Base-by-base conservation (phyloP, 2,329 filamentous ascomycete genomes). In the Phialophora macrospora region DNA sequence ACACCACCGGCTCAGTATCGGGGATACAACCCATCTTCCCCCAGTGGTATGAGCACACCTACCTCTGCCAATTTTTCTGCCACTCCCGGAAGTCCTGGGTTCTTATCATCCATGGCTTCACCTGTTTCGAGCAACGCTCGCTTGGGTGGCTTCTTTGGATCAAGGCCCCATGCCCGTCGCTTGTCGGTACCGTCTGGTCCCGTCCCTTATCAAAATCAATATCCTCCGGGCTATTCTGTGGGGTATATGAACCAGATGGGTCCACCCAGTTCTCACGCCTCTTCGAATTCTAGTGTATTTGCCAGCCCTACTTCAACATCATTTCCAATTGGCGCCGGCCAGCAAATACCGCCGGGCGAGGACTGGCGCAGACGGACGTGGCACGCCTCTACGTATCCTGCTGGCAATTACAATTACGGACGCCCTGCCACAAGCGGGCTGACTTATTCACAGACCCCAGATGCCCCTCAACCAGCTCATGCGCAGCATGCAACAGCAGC, bases 341-440 rank as follows among this genome's bases (percentile, higher is more conserved):
- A 72, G 66, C n/a, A 69, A 75, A 30, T 75, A 71, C 70, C 76
- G 6, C 80, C 85, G 0, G 92, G 96, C 68, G 88, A 92, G 49
- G 90, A 91, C 62, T 91, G 88, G 85, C 87, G 93, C 69, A 84
- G 93, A 68, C 86, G 93, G 60, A 97, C 93, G 2, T 97, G 93
- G 93, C 93, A 97, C 77, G 91, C 92, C 0, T 91, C 79, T 2
- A 79, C 80, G 4, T 77, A 92, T 68, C 90, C 88, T 11, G 81
- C 83, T 65, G 84, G 85, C 17, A 85, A 84, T 68, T 87, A 87
- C 67, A 72, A 70, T 48, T 73, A 73, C 48, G 83, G 84, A 66
- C 81, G 87, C 34, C 87, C 88, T 56, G 84, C 86, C 17, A 90
- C 88, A 14, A 93, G 91, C 77, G 86, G 90, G 17, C 77, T 96